Evolutionary conservation across 495 filamentous ascomycete genomes (phyloP).

Genomic region (Annulohypoxylon moriforme): DNA sequence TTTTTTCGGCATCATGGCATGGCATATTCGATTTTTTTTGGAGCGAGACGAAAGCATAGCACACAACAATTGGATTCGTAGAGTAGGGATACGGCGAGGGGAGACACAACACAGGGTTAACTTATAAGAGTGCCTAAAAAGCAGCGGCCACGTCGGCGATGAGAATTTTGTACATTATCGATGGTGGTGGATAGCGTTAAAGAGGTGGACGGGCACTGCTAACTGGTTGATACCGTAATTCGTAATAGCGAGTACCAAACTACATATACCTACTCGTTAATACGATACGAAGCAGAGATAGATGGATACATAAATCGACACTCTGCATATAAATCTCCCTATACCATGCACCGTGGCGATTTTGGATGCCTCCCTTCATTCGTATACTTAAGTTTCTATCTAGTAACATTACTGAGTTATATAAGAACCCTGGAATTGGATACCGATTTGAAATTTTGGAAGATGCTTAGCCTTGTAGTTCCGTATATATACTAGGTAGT

Average conservation of each 20-base stretch:
- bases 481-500: too few species aligned
- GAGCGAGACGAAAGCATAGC: constrained; percentile 36
- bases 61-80: constrained; percentile 22
- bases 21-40: constrained; percentile 24
- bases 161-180: constrained; percentile 30
- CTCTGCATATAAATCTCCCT: constrained; percentile 14
- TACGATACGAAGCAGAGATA: constrained; percentile 30
- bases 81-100: constrained; percentile 11
- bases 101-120: not conserved
- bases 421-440: too few species aligned
- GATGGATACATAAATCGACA: constrained; percentile 27
- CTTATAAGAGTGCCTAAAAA: constrained; percentile 19
- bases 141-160: constrained; percentile 3
- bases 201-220: not conserved
- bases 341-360: not conserved
- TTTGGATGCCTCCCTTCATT: not conserved
- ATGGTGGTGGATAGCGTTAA: not conserved
- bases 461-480: too few species aligned
- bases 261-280: constrained; percentile 31
- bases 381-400: not conserved
- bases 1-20: constrained; percentile 29
- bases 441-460: too few species aligned
- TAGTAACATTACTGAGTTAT: too few species aligned
- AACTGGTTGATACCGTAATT: constrained; percentile 22
- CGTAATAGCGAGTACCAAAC: constrained; percentile 24